Evolutionary conservation across 2,329 filamentous ascomycete species (phyloP).

Genomic region (Cercospora brassicicola): DNA sequence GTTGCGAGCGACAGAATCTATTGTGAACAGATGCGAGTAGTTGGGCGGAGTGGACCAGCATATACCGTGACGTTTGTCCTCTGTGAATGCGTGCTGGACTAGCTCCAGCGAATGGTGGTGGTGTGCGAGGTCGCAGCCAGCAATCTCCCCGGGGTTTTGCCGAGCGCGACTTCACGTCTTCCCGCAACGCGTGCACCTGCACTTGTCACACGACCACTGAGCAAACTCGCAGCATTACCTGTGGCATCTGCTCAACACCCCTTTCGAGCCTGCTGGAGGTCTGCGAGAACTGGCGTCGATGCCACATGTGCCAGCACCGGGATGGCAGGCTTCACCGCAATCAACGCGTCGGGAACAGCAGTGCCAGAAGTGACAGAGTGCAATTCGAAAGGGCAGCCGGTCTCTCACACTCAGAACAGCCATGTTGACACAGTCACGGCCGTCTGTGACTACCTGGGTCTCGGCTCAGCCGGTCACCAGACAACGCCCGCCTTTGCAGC

Average conservation of each 20-base stretch:
- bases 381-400: background rate
- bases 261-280: background rate
- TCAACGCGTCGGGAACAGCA: slow-evolving; percentile 19
- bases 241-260: background rate
- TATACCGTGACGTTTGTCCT: background rate
- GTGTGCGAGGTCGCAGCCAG: background rate
- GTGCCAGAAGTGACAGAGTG: background rate
- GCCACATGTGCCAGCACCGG: background rate
- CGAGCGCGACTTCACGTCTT: background rate
- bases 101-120: background rate
- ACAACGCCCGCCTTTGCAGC: slow-evolving; percentile 9
- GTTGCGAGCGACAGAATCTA: background rate
- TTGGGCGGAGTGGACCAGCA: background rate
- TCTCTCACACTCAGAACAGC: background rate
- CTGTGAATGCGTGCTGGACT: background rate
- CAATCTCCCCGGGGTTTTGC: background rate
- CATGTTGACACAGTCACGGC: background rate
- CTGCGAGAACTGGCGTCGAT: background rate
- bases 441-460: slow-evolving; percentile 20
- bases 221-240: background rate
- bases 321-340: slow-evolving; percentile 28
- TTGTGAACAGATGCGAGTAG: background rate
- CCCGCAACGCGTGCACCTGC: background rate
- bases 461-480: background rate
- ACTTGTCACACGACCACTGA: background rate